Percentiles rank a stretch among this genome's conserved stretches.
Evolutionary conservation across 1,139 yeast genomes (phyloP).

Genomic region (Yamadazyma spencermartinsiae): DNA sequence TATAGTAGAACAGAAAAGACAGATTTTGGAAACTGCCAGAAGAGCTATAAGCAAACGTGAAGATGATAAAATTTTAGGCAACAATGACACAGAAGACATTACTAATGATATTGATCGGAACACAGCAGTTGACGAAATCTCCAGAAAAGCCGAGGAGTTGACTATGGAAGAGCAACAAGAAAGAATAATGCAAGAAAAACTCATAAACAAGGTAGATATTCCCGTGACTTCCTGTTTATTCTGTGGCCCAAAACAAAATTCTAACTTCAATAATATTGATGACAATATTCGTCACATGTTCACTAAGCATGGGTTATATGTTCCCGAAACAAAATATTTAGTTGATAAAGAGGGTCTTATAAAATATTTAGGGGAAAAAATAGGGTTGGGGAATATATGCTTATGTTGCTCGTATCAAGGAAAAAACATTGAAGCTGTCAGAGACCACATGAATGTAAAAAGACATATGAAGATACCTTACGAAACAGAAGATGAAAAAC

Average conservation of each 20-base stretch:
- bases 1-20: conserved; percentile 59
- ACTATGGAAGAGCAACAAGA: conserved; percentile 50
- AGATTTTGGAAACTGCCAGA: conserved; percentile 60
- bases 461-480: conserved; percentile 89
- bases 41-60: conserved; percentile 41
- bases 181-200: conserved; percentile 52
- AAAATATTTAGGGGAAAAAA: conserved; percentile 73
- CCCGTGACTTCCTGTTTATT: conserved; percentile 78
- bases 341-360: conserved; percentile 71
- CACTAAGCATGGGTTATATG: conserved; percentile 73
- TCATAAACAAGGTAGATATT: conserved; percentile 64
- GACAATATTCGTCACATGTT: conserved; percentile 78
- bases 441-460: conserved; percentile 86
- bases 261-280: conserved; percentile 44
- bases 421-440: conserved; percentile 74
- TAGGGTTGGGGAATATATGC: conserved; percentile 85
- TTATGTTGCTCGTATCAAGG: conserved; percentile 85
- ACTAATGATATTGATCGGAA: conserved; percentile 15
- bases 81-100: conserved; percentile 13
- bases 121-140: conserved; percentile 8
- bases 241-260: conserved; percentile 54
- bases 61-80: conserved; percentile 21
- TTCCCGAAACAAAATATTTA: conserved; percentile 78
- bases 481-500: conserved; percentile 77
- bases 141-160: conserved; percentile 16